Evolutionary conservation across 1,284 basidiomycete species (phyloP), one percentile per base, ranked within the genome.

Genomic region (Ustilago nuda): DNA sequence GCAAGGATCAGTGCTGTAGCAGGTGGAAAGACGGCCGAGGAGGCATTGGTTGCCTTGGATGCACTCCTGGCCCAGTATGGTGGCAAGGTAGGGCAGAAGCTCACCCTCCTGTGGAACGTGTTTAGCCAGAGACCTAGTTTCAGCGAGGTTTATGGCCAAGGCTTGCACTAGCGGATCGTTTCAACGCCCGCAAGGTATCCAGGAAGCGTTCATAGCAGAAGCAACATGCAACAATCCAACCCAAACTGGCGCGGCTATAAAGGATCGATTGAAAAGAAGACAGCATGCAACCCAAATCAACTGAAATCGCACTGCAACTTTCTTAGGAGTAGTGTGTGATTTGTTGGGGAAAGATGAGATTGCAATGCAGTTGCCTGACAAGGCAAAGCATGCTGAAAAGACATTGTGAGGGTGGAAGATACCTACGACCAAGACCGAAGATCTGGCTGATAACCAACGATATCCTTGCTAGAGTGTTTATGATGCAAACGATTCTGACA

Each of bases 1-100:
- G 88, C 90, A 3, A 89, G 91, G 30, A 35, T 76, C 27, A 33
- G 19, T 9, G 73, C 65, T 8, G 43, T 76, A 2, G 54, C 67
- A 0, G 15, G 11, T 19, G 63, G 60, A 9, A n/a, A 67, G 48
- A 43, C n/a, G 12, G 33, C 19, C 4, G 15, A 35, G n/a, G 61
- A 60, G 27, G 55, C 58, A 3, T 11, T 46, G 58, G 9, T 8
- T 65, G n/a, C 58, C 32, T 6, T 70, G 37, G 45, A 67, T 23
- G 36, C 36, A 3, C 45, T 72, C 7, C 1, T 76, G 15, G 54
- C n/a, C 0, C 51, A 8, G 1, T 50, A 33, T 33, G 59, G 56
- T 5, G 72, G 37, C 1, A 58, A 59, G 12, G 56, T 71, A 2
- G 68, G 73, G 6, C 56, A 60, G 8, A 71, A 71, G 61, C 57